phyloP scores from a whole-genome alignment of 169 alveolate species.

The Plasmodium fragile region DNA sequence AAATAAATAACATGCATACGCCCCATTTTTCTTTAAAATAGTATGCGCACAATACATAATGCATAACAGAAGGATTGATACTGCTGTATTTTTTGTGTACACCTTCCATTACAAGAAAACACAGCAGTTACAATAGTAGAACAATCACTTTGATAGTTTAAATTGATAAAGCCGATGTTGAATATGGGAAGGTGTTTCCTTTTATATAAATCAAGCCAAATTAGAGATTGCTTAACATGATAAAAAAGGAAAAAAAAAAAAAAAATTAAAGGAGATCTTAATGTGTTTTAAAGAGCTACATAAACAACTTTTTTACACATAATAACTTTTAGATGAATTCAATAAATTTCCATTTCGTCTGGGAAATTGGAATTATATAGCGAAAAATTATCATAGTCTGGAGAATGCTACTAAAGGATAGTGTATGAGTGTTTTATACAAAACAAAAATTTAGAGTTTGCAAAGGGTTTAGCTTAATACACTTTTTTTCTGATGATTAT shows the following conservation, averaged over 20 bases:
- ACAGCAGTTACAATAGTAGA: not conserved
- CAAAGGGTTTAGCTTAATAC: not conserved
- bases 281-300: not conserved
- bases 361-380: not conserved
- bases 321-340: not conserved
- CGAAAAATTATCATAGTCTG: not conserved
- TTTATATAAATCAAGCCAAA: not conserved
- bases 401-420: not conserved
- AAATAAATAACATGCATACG: not conserved
- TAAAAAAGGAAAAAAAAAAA: not conserved
- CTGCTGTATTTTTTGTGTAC: not conserved
- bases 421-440: not conserved
- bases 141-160: not conserved
- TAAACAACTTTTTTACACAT: not conserved
- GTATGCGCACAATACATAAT: not conserved
- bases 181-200: not conserved
- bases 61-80: not conserved
- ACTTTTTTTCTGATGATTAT: not conserved
- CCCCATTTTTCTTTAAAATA: not conserved
- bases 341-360: not conserved
- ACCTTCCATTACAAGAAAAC: not conserved
- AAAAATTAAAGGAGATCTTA: not conserved
- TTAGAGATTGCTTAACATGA: not conserved
- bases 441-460: not conserved
- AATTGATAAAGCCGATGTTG: not conserved